Base-by-base conservation (phyloP, 202 grass and related monocot genomes). In the Cymbopogon flexuosus region DNA sequence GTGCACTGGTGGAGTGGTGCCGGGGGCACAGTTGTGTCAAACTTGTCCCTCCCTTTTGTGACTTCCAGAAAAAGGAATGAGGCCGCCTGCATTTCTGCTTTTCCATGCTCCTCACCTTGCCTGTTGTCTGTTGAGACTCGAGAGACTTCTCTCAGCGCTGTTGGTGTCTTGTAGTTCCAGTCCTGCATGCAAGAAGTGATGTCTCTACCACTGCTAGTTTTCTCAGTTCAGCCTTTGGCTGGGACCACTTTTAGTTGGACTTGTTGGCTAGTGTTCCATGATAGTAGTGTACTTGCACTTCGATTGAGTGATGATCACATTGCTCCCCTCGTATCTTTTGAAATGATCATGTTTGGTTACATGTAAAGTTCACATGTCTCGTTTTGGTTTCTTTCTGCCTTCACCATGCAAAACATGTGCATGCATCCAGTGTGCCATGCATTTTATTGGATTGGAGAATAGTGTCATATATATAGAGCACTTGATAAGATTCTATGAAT, bases 61-160 rank as follows among this genome's bases (percentile, higher is more conserved):
- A 60, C 74, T 85, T 78, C 73, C 39, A 77, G 39, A 42, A 81
- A 56, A 64, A 66, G 87, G 57, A 89, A 65, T 78, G 41, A 37
- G 58, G 54, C 37, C 75, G 13, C 40, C 31, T 56, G 62, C 19
- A 39, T 74, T 60, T 62, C 56, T 76, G 56, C 24, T 51, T 36
- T 65, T 67, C 29, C 29, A 30, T 42, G 24, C 65, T 70, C 42
- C 36, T 41, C 70, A 19, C 36, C n/a, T 68, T 13, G 8, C 54
- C 62, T 70, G 43, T 84, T 79, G 61, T 19, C 62, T 65, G 70
- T 80, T 75, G 69, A 84, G 39, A 54, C 66, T 70, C 80, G 22
- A 29, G 24, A 54, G 18, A 3, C 8, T 24, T 65, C 49, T 35
- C 62, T 74, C 65, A 43, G 41, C 12, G 33, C 57, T 84, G 41